phyloP scores from a whole-genome alignment of 495 filamentous ascomycete species.

The Penicillium crystallinum region DNA sequence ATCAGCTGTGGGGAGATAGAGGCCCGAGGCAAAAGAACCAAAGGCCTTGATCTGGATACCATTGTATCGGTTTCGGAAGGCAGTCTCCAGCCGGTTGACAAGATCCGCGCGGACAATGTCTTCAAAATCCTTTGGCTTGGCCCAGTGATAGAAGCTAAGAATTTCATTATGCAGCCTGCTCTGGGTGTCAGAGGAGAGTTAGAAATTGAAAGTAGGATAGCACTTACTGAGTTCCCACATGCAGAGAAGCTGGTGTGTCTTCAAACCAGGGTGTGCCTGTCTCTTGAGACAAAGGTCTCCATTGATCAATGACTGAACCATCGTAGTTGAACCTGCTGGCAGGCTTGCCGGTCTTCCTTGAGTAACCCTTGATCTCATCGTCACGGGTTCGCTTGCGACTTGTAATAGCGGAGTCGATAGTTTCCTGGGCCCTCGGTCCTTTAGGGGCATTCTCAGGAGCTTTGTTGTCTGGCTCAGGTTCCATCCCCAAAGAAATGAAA shows the following conservation, averaged over 20 bases:
- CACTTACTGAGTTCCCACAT: slow-evolving; percentile 31
- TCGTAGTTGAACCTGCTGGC: slow-evolving; percentile 33
- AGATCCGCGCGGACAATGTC: slow-evolving; percentile 65
- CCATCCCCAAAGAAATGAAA: slow-evolving; percentile 75
- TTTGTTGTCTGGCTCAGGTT: slow-evolving; percentile 40
- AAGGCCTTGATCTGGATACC: slow-evolving; percentile 65
- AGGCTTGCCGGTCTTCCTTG: slow-evolving; percentile 41
- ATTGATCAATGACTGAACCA: slow-evolving; percentile 52
- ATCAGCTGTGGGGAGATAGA: slow-evolving; percentile 88
- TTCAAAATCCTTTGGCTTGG: slow-evolving; percentile 73
- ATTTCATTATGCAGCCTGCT: slow-evolving; percentile 74
- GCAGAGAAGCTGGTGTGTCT: slow-evolving; percentile 16
- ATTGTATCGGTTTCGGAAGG: slow-evolving; percentile 47
- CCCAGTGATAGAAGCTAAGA: slow-evolving; percentile 79
- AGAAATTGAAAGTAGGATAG: background rate
- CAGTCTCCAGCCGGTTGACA: slow-evolving; percentile 54
- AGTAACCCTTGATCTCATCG: slow-evolving; percentile 55
- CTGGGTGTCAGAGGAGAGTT: background rate
- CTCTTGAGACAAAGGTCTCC: slow-evolving; percentile 44
- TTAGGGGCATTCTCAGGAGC: slow-evolving; percentile 34
- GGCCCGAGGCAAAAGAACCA: slow-evolving; percentile 83
- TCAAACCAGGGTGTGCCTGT: slow-evolving; percentile 59
- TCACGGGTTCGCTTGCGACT: slow-evolving; percentile 66
- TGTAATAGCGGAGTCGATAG: slow-evolving; percentile 34
- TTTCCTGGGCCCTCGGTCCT: slow-evolving; percentile 19